A percentile compares a stretch with the other conserved stretches of the same genome.
phyloP scores from a whole-genome alignment of 139 green algal genomes.

The Chlamydomonas sp. region DNA sequence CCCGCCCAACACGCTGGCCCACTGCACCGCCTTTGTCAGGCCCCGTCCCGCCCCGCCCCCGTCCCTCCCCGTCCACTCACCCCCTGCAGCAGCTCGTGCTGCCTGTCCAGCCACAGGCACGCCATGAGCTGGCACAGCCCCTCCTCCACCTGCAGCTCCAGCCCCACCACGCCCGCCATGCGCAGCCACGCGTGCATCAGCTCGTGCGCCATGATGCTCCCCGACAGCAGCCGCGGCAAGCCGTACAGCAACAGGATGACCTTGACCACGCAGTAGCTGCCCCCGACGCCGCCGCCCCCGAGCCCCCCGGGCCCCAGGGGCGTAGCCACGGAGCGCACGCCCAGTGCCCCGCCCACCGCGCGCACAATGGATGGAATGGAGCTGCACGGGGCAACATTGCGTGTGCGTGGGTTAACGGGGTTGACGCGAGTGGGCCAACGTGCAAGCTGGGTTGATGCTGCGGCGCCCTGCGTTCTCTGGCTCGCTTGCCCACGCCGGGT shows the following conservation, averaged over 20 bases:
- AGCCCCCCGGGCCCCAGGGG: not conserved
- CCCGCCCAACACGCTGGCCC: too few species aligned
- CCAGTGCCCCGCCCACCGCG: slow-evolving; percentile 7
- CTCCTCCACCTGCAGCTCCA: slow-evolving; percentile 86
- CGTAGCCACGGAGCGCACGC: slow-evolving; percentile 42
- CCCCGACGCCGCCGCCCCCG: not conserved
- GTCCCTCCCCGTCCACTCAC: not conserved
- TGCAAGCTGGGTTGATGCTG: not conserved
- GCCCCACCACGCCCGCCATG: slow-evolving; percentile 65
- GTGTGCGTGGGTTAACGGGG: not conserved
- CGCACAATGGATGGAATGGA: slow-evolving; percentile 57
- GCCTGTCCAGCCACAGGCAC: slow-evolving; percentile 89
- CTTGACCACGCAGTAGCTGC: slow-evolving; percentile 70
- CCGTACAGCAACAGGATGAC: slow-evolving; percentile 91
- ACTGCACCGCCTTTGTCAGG: not conserved
- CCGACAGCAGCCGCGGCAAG: slow-evolving; percentile 84
- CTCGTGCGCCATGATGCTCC: slow-evolving; percentile 91
- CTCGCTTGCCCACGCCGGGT: too few species aligned
- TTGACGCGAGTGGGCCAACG: not conserved
- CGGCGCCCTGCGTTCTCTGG: too few species aligned
- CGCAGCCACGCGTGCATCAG: slow-evolving; percentile 93
- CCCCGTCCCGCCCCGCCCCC: slow-evolving; percentile 1
- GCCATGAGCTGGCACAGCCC: slow-evolving; percentile 95
- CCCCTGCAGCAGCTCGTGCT: slow-evolving; percentile 46
- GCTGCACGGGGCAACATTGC: slow-evolving; percentile 28